Percentiles rank a stretch among this genome's conserved stretches.
Evolutionary conservation across 169 alveolate genomes (phyloP).

Genomic region (Plasmodium relictum): DNA sequence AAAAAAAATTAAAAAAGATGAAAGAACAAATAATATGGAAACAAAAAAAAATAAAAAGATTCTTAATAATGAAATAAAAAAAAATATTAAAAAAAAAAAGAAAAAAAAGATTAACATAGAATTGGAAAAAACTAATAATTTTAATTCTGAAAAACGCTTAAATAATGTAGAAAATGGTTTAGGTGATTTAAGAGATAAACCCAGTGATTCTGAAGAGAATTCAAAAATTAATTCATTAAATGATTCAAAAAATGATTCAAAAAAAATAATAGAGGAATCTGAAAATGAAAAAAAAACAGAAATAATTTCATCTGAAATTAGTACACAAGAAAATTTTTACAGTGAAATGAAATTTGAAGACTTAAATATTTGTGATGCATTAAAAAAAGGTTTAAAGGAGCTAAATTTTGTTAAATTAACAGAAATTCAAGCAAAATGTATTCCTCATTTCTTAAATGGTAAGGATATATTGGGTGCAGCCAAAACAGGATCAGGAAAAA

Average conservation of each 20-base stretch:
- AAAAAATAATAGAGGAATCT: too few species aligned
- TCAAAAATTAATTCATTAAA: too few species aligned
- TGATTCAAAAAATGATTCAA: too few species aligned
- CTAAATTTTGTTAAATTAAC: slow-evolving; percentile 94
- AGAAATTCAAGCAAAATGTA: slow-evolving; percentile 97
- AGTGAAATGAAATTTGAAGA: slow-evolving; percentile 87
- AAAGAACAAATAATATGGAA: not conserved
- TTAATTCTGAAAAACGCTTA: too few species aligned
- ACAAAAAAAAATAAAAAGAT: not conserved
- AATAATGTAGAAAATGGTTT: too few species aligned
- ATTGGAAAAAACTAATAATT: too few species aligned
- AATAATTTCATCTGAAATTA: not conserved
- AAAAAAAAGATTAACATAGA: too few species aligned
- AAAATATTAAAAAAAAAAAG: too few species aligned
- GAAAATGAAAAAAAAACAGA: not conserved
- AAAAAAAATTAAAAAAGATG: not conserved
- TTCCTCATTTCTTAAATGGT: slow-evolving; percentile 97
- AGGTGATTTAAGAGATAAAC: too few species aligned
- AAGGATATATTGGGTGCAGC: slow-evolving; percentile 98
- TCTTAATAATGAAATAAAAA: not conserved
- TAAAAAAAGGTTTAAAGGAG: slow-evolving; percentile 92
- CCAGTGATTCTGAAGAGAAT: too few species aligned
- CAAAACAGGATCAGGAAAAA: slow-evolving; percentile 99
- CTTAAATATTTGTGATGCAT: slow-evolving; percentile 91
- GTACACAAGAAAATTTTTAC: slow-evolving; percentile 69